Conservation (phyloP, 2,329 filamentous ascomycete genomes). For the Pezicula rhizophila region DNA sequence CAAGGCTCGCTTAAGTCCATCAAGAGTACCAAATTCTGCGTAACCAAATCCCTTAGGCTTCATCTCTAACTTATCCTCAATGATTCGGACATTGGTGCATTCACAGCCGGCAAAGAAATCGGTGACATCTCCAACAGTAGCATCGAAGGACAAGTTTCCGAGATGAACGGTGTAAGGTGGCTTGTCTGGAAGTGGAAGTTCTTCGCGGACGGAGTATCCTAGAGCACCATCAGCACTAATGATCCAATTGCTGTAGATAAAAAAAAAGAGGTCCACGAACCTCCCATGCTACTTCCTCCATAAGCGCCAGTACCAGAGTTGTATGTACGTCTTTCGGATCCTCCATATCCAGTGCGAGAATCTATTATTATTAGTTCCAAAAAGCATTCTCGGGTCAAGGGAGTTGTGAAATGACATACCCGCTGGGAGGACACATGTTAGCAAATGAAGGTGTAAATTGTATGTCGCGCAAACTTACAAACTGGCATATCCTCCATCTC, state of each 20-base stretch:
- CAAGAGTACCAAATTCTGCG: slow-evolving; percentile 82
- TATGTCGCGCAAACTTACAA: slow-evolving; percentile 22
- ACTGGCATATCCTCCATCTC: slow-evolving; percentile 77
- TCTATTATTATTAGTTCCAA: slow-evolving; percentile 19
- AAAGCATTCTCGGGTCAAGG: slow-evolving; percentile 1
- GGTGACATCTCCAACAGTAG: slow-evolving; percentile 73
- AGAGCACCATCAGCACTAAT: slow-evolving; percentile 11
- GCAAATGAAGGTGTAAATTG: slow-evolving; percentile 7
- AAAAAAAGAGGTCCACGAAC: slow-evolving; percentile 13
- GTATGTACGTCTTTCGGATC: slow-evolving; percentile 26
- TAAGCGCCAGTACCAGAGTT: slow-evolving; percentile 25
- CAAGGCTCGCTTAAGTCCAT: slow-evolving; percentile 88
- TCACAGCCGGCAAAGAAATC: slow-evolving; percentile 83
- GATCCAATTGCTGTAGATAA: neutral
- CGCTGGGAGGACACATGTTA: slow-evolving; percentile 22
- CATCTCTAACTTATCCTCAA: slow-evolving; percentile 89
- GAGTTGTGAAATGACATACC: slow-evolving; percentile 21
- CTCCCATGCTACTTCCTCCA: slow-evolving; percentile 23
- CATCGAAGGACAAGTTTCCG: slow-evolving; percentile 94
- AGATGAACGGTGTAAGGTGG: slow-evolving; percentile 94
- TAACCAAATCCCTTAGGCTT: slow-evolving; percentile 98
- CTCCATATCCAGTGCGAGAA: slow-evolving; percentile 27
- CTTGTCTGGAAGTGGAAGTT: slow-evolving; percentile 80
- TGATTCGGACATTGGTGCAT: slow-evolving; percentile 87
- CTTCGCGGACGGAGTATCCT: slow-evolving; percentile 64